Evolutionary conservation across 768 basidiomycete species (phyloP), one percentile per base, ranked within the genome.

Genomic region (Tulasnella sp.): DNA sequence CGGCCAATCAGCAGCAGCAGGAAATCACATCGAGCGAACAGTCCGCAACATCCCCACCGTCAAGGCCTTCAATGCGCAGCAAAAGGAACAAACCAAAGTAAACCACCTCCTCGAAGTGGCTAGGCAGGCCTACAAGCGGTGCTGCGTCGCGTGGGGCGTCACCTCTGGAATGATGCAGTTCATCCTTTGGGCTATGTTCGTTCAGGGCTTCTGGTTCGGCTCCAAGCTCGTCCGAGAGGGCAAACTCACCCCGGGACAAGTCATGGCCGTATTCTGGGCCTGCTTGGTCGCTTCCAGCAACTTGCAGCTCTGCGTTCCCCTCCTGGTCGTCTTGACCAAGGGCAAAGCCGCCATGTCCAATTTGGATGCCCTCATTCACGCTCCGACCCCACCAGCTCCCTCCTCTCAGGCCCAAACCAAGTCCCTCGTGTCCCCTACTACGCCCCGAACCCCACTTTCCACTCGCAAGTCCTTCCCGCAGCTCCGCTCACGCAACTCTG

Each of bases 241-340:
- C 21, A 90, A 88, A 81, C 88, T 90, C 76, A 86, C 86, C 4
- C 86, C 93, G 0, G 95, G 95, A 0, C 89, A 92, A 46, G 93
- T 98, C 81, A 97, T 96, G 92, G 92, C 93, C n/a, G 95, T 97
- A 75, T 99, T 99, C 85, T 99, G 97, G 97, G 96, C 97, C 0
- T 96, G 95, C 84, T 87, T 98, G 31, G 93, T 98, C 80, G 96
- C 95, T 0, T 92, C 93, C 0, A 92, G 89, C 82, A 96, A 95
- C 84, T 86, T 98, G 2, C 96, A 98, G 84, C 91, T 93, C 88
- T 91, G 91, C 82, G 90, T 98, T 14, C 96, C 96, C 0, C 91
- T 94, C 80, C 86, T 95, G 82, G 92, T 96, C 81, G 85, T 88
- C 40, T 86, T 98, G 80, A 89, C 92, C 24, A 93, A 93, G 83